These are phyloP conservation scores for Pythium dissimile DNA, from an alignment of 352 stramenopile genomes.

Conservation along the genomic window DNA sequence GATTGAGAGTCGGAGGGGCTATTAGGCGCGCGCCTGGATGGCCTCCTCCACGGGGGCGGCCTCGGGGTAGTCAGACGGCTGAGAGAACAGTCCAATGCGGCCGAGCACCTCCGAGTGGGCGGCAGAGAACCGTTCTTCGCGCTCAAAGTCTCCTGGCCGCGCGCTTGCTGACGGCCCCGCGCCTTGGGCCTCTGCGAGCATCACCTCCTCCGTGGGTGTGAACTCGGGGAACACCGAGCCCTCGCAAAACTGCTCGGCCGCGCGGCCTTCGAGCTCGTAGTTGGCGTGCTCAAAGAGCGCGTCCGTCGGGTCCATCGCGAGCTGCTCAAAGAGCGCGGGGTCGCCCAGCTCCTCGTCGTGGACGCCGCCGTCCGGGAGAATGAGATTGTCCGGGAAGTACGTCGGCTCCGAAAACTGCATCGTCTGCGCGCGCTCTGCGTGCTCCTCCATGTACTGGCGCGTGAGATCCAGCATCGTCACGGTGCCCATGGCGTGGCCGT, in stretches of 20 bases:
- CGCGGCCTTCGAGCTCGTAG: constrained; percentile 45
- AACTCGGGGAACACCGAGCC: constrained; percentile 64
- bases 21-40: constrained; percentile 30
- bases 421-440: background rate
- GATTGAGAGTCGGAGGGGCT: too few species aligned
- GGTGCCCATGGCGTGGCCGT: constrained; percentile 34
- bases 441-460: constrained; percentile 30
- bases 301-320: constrained; percentile 15
- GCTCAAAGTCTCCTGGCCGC: constrained; percentile 6
- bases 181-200: constrained; percentile 37
- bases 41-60: constrained; percentile 45
- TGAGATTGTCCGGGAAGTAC: constrained; percentile 33
- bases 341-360: constrained; percentile 30
- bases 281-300: constrained; percentile 16
- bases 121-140: constrained; percentile 21
- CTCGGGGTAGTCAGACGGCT: constrained; percentile 67
- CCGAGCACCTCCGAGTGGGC: constrained; percentile 37
- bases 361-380: constrained; percentile 21
- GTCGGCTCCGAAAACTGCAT: constrained; percentile 29
- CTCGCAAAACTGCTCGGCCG: constrained; percentile 52
- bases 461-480: constrained; percentile 33
- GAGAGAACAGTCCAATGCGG: constrained; percentile 49
- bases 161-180: constrained; percentile 4
- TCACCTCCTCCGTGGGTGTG: constrained; percentile 47
- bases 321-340: constrained; percentile 2